These are phyloP conservation scores for Auriscalpium microsporum DNA, from an alignment of 768 basidiomycete genomes.

Conservation along the genomic window DNA sequence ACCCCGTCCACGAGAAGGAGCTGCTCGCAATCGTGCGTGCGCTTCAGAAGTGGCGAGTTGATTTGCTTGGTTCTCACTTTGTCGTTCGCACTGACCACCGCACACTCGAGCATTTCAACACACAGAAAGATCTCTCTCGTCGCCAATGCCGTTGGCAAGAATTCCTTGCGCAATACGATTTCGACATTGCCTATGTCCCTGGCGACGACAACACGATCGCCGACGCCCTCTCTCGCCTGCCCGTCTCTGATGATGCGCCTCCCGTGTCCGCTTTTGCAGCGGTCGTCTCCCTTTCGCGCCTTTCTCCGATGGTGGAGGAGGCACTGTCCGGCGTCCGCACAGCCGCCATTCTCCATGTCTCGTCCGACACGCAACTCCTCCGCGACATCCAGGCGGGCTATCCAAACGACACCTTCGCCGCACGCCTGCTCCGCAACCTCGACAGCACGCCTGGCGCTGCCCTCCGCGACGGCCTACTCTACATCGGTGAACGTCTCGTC, in stretches of 20 bases:
- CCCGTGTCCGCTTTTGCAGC: too few relatives aligned
- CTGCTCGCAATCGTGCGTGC: conserved; percentile 28
- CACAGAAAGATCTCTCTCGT: background rate
- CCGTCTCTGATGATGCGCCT: background rate
- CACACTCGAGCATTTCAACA: conserved; percentile 19
- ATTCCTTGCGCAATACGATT: conserved; percentile 11
- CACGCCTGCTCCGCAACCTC: background rate
- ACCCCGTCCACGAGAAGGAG: conserved; percentile 33
- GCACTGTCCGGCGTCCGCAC: too few relatives aligned
- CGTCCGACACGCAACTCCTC: conserved; percentile 12
- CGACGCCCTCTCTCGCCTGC: conserved; percentile 13
- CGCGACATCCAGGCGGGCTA: conserved; percentile 8
- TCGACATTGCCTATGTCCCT: conserved; percentile 8
- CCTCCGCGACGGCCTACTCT: conserved; percentile 12
- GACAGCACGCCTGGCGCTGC: background rate
- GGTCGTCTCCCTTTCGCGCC: background rate
- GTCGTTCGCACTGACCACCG: conserved; percentile 30
- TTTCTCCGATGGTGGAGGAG: background rate
- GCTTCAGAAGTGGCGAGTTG: conserved; percentile 16
- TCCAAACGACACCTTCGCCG: conserved; percentile 4
- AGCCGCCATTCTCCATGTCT: conserved; percentile 5
- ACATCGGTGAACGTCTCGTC: conserved; percentile 14
- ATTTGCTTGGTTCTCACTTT: conserved; percentile 19
- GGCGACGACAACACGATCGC: conserved; percentile 13
- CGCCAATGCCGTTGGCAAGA: conserved; percentile 13